Evolutionary conservation across 2,329 filamentous ascomycete species (phyloP).

Genomic region (Madurella fahalii): DNA sequence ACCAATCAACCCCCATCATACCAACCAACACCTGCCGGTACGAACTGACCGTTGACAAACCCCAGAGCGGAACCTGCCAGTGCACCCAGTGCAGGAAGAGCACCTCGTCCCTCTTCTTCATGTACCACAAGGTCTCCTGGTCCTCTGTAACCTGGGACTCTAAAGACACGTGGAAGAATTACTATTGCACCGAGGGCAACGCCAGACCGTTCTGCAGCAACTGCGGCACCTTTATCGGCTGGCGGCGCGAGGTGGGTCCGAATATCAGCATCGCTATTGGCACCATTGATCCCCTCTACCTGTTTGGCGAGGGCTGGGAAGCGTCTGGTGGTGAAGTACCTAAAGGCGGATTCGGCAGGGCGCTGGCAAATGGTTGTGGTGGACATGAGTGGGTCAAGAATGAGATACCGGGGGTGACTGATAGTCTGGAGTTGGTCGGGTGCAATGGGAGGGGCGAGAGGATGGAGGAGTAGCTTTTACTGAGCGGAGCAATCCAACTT

Average conservation of each 20-base stretch:
- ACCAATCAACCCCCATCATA: too few relatives aligned
- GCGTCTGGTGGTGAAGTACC: conserved; percentile 13
- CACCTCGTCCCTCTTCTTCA: conserved; percentile 17
- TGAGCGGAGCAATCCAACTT: too few relatives aligned
- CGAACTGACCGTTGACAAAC: too few relatives aligned
- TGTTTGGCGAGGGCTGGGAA: conserved; percentile 20
- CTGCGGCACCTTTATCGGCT: conserved; percentile 16
- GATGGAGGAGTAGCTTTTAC: not conserved
- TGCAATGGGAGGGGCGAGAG: not conserved
- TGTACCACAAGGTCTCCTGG: conserved; percentile 15
- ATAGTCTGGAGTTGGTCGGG: conserved; percentile 14
- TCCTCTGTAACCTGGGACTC: conserved; percentile 10
- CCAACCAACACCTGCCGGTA: too few relatives aligned
- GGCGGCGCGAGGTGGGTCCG: conserved; percentile 7
- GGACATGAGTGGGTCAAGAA: conserved; percentile 19
- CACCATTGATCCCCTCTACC: conserved; percentile 15
- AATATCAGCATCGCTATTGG: conserved; percentile 16
- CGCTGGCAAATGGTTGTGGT: conserved; percentile 12
- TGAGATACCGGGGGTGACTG: conserved; percentile 20
- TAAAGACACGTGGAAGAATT: conserved; percentile 28
- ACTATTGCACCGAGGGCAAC: conserved; percentile 10
- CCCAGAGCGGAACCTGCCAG: conserved; percentile 18
- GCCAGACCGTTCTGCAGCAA: conserved; percentile 10
- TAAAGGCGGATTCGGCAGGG: conserved; percentile 14
- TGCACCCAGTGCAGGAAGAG: conserved; percentile 20